These are phyloP conservation scores for Mrakia frigida DNA, from an alignment of 768 basidiomycete genomes.

Conservation along the genomic window DNA sequence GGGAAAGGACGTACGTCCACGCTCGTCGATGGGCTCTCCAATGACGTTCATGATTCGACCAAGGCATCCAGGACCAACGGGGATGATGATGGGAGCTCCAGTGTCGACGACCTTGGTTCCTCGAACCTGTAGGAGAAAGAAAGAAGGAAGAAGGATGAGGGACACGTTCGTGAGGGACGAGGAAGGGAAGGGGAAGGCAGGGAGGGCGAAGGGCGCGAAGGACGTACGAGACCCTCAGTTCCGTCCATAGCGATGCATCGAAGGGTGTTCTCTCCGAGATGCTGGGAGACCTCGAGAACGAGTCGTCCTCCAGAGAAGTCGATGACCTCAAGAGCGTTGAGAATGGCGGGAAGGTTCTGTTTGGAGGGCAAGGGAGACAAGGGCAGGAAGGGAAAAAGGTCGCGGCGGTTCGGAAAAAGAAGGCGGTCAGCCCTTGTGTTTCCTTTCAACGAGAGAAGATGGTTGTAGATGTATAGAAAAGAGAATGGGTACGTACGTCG, in stretches of 20 bases:
- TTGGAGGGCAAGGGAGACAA: background rate
- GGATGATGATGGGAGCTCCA: slow-evolving; percentile 91
- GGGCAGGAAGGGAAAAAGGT: background rate
- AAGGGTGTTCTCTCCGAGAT: slow-evolving; percentile 98
- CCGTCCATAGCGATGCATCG: slow-evolving; percentile 99
- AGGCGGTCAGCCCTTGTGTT: background rate
- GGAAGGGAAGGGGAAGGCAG: background rate
- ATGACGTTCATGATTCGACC: slow-evolving; percentile 99
- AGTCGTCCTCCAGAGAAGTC: slow-evolving; percentile 90
- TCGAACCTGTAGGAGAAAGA: slow-evolving; percentile 49
- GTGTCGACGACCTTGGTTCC: slow-evolving; percentile 97
- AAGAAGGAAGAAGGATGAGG: background rate
- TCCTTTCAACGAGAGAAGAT: background rate
- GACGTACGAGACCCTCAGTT: slow-evolving; percentile 91
- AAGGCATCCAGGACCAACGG: slow-evolving; percentile 87
- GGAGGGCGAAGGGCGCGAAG: background rate
- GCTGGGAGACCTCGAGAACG: slow-evolving; percentile 97
- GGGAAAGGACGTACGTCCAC: slow-evolving; percentile 56
- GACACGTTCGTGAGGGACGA: background rate
- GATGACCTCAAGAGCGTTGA: slow-evolving; percentile 97
- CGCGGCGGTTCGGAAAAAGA: slow-evolving; percentile 2
- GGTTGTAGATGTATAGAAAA: background rate
- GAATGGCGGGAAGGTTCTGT: slow-evolving; percentile 90
- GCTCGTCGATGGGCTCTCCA: slow-evolving; percentile 99
- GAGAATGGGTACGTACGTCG: background rate